phyloP scores from a whole-genome alignment of 257 asterid species.

The Solanum habrochaites region DNA sequence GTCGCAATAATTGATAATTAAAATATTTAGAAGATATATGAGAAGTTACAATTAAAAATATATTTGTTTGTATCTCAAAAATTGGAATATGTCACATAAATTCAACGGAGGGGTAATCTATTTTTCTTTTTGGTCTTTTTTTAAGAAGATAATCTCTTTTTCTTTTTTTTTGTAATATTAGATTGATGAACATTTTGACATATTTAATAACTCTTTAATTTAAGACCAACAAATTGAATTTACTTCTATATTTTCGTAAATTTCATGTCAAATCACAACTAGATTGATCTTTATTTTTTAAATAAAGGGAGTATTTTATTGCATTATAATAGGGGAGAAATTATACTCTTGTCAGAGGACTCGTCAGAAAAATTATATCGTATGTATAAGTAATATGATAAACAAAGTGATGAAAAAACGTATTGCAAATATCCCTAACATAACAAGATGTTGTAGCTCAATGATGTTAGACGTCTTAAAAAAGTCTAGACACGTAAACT shows the following conservation, averaged over 20 bases:
- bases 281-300: too few relatives aligned
- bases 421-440: background rate
- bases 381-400: too few relatives aligned
- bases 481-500: background rate
- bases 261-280: too few relatives aligned
- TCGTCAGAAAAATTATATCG: too few relatives aligned
- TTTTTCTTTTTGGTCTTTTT: background rate
- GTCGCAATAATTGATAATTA: background rate
- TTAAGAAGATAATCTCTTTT: background rate
- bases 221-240: background rate
- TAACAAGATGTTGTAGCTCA: background rate
- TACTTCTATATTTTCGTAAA: too few relatives aligned
- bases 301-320: background rate
- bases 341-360: background rate
- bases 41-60: background rate
- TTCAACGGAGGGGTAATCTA: background rate
- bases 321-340: background rate
- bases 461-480: background rate
- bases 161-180: background rate
- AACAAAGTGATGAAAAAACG: too few relatives aligned
- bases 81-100: too few relatives aligned
- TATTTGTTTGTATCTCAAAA: too few relatives aligned
- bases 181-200: background rate
- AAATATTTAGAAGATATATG: too few relatives aligned
- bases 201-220: background rate